Base-by-base conservation (phyloP, 305 asterid species). In the Andrographis paniculata region DNA sequence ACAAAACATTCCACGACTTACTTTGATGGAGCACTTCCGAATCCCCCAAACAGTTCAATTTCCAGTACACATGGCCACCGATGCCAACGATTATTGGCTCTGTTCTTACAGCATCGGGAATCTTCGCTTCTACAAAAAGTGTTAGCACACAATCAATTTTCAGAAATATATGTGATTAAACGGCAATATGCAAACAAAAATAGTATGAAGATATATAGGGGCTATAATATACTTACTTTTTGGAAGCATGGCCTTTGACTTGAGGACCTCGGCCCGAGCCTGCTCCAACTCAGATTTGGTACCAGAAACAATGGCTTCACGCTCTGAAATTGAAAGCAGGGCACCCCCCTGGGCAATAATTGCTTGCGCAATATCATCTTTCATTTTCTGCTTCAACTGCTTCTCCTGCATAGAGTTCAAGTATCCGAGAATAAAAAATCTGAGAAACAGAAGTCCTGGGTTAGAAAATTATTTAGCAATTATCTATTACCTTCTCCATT, bases 21-120 rank as follows among this genome's bases (percentile, higher is more conserved):
- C 98, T 66, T 73, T 86, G 98, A 48, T 45, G 65, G 33, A 80
- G 46, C 15, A 82, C 45, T 14, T 63, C 61, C 22, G 92, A 66
- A 19, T 65, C 60, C 59, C 71, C 65, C 4, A 45, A 50, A 41
- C 56, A 52, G 31, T 68, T 78, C 31, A 80, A 58, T 58, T 73
- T 76, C 98, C 95, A 82, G 60, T 72, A 76, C 30, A 56, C 75
- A 48, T 56, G 67, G 39, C 95, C 94, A 60, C 65, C 64, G 40
- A 6, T 10, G 17, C 65, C 75, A 45, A 52, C 27, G 61, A 62
- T 69, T 45, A 74, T 16, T 6, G 84, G 87, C 58, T 71, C 72
- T 52, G 45, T 61, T 64, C 96, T 70, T 45, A 76, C 27, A 50
- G 81, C 75, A 45, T 70, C 70, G 18, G 75, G 50, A 36, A 27